Percentiles rank a stretch among this genome's conserved stretches.
Conservation (phyloP, 2,329 filamentous ascomycete genomes). For the Hyphodiscus sp. region DNA sequence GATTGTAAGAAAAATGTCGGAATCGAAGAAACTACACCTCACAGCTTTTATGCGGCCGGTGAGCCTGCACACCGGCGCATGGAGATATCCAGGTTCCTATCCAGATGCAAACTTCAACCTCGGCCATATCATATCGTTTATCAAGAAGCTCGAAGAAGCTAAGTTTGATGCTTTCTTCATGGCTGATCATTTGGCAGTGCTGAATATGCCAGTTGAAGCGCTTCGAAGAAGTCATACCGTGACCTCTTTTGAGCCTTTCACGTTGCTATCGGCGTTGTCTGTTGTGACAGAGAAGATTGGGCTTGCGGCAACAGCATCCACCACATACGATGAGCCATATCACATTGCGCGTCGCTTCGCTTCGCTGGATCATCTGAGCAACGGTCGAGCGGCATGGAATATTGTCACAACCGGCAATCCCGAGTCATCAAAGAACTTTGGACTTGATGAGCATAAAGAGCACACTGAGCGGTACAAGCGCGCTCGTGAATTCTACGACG, state of each 20-base stretch:
- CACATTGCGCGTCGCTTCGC: slow-evolving; percentile 56
- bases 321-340: slow-evolving; percentile 63
- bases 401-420: slow-evolving; percentile 50
- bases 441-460: slow-evolving; percentile 30
- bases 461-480: slow-evolving; percentile 60
- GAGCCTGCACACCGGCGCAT: slow-evolving; percentile 38
- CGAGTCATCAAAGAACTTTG: slow-evolving; percentile 46
- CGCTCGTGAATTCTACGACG: slow-evolving; percentile 56
- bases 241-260: slow-evolving; percentile 60
- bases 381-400: slow-evolving; percentile 58
- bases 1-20: not conserved
- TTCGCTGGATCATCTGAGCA: slow-evolving; percentile 59
- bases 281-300: slow-evolving; percentile 57
- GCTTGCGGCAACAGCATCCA: slow-evolving; percentile 60
- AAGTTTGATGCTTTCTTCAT: slow-evolving; percentile 62
- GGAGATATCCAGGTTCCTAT: slow-evolving; percentile 58
- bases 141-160: slow-evolving; percentile 50
- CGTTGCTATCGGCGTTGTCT: slow-evolving; percentile 57
- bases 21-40: slow-evolving; percentile 38
- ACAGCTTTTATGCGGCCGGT: slow-evolving; percentile 53
- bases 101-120: slow-evolving; percentile 55
- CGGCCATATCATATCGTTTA: slow-evolving; percentile 53
- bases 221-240: slow-evolving; percentile 51
- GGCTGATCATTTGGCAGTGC: slow-evolving; percentile 53
- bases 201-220: slow-evolving; percentile 51